A percentile compares a stretch with the other conserved stretches of the same genome.
phyloP scores from a whole-genome alignment of 164 flowering plant species.

The Pachysandra terminalis region DNA sequence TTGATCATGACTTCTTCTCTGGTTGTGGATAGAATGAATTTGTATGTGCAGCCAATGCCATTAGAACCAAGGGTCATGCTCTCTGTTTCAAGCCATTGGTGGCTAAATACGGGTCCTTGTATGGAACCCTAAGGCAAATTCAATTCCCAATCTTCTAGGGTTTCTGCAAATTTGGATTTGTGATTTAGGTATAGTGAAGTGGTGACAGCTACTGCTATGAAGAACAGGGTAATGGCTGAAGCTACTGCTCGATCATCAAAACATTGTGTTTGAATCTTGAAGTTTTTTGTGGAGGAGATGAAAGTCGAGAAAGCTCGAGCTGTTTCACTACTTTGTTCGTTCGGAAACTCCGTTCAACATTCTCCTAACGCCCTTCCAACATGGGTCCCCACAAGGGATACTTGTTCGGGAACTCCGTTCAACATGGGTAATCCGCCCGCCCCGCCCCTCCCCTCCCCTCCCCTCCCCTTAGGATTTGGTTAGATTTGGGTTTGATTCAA shows the following conservation, averaged over 20 bases:
- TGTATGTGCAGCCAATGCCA: slow-evolving; percentile 47
- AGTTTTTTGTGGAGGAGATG: slow-evolving; percentile 17
- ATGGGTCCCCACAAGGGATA: no score
- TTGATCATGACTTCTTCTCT: slow-evolving; percentile 43
- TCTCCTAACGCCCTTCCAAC: slow-evolving; percentile 50
- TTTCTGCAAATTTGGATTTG: slow-evolving; percentile 11
- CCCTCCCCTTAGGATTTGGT: no score
- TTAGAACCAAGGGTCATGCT: slow-evolving; percentile 41
- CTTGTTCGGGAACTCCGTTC: no score
- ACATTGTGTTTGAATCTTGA: neutral
- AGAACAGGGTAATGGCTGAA: neutral
- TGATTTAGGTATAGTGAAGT: neutral
- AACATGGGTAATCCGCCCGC: no score
- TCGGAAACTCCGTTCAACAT: slow-evolving; percentile 61
- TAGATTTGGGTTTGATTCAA: no score
- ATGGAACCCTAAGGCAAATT: slow-evolving; percentile 43
- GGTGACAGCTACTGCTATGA: neutral
- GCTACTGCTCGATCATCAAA: slow-evolving; percentile 1
- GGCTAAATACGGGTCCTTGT: slow-evolving; percentile 35
- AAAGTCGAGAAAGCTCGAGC: slow-evolving; percentile 35
- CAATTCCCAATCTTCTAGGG: slow-evolving; percentile 43
- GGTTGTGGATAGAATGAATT: slow-evolving; percentile 25
- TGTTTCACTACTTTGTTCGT: slow-evolving; percentile 24
- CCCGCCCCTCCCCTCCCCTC: no score
- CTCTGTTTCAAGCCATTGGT: slow-evolving; percentile 43